phyloP scores from a whole-genome alignment of 1,284 basidiomycete species.

The Cystobasidium slooffiae region DNA sequence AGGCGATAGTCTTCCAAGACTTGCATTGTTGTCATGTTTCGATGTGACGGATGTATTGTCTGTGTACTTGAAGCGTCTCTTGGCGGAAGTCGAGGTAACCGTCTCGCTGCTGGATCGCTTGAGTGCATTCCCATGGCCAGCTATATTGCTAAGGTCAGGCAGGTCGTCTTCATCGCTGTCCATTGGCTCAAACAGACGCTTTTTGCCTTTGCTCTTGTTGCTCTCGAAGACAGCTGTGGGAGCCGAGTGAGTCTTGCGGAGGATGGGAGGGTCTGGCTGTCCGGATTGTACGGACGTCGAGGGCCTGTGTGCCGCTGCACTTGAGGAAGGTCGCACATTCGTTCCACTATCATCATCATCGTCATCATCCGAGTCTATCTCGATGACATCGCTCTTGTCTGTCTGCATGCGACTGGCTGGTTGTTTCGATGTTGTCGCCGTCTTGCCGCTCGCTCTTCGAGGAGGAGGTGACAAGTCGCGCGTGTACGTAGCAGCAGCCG shows the following conservation, averaged over 20 bases:
- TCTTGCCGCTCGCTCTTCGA: not conserved
- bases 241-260: constrained; percentile 22
- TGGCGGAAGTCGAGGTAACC: not conserved
- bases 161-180: constrained; percentile 10
- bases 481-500: not conserved
- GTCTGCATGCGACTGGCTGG: not conserved
- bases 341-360: not conserved
- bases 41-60: not conserved
- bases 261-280: not conserved
- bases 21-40: not conserved
- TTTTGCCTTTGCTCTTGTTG: constrained; percentile 9
- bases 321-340: not conserved
- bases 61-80: constrained; percentile 6
- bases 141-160: not conserved
- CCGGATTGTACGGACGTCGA: too few relatives aligned
- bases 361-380: constrained; percentile 12
- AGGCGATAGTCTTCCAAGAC: not conserved
- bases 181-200: not conserved
- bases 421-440: not conserved
- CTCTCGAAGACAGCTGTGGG: constrained; percentile 13
- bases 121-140: not conserved
- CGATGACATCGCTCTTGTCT: constrained; percentile 17
- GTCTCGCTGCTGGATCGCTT: constrained; percentile 18
- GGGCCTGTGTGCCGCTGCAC: too few relatives aligned
- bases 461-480: not conserved